A percentile compares a stretch with the other conserved stretches of the same genome.
phyloP scores from a whole-genome alignment of 805 yeast species.

The Wickerhamomyces alni region DNA sequence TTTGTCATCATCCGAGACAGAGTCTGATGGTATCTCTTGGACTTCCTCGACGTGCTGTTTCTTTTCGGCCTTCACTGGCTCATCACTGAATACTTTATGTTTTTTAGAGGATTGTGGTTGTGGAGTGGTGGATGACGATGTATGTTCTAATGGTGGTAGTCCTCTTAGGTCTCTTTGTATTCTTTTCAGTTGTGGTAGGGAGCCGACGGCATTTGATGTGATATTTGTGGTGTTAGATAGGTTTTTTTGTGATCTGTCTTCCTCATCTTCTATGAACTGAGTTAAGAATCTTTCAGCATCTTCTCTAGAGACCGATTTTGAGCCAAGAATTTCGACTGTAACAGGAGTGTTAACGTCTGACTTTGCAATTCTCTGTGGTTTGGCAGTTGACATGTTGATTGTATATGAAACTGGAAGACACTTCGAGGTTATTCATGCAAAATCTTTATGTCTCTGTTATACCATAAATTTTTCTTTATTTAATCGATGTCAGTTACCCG shows the following conservation, averaged over 20 bases:
- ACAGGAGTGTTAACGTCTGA: slow-evolving; percentile 22
- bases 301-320: slow-evolving; percentile 26
- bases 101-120: slow-evolving; percentile 7
- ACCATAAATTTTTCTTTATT: too few relatives aligned
- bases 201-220: slow-evolving; percentile 20
- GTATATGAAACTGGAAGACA: too few relatives aligned
- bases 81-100: slow-evolving; percentile 17
- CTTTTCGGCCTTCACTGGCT: neutral
- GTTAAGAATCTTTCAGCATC: slow-evolving; percentile 42
- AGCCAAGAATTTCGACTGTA: slow-evolving; percentile 12
- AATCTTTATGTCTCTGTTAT: too few relatives aligned
- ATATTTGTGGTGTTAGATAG: slow-evolving; percentile 16
- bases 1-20: neutral
- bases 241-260: slow-evolving; percentile 12
- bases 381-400: slow-evolving; percentile 5
- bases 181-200: slow-evolving; percentile 57
- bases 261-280: slow-evolving; percentile 31
- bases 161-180: slow-evolving; percentile 77
- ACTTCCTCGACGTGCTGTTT: slow-evolving; percentile 1
- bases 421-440: too few relatives aligned
- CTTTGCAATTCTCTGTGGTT: slow-evolving; percentile 16
- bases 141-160: slow-evolving; percentile 51
- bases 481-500: too few relatives aligned
- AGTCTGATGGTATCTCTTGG: slow-evolving; percentile 1
- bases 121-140: slow-evolving; percentile 8